Base-by-base conservation (phyloP, 371 early-diverging fungal genomes). In the Coemansia sp. region DNA sequence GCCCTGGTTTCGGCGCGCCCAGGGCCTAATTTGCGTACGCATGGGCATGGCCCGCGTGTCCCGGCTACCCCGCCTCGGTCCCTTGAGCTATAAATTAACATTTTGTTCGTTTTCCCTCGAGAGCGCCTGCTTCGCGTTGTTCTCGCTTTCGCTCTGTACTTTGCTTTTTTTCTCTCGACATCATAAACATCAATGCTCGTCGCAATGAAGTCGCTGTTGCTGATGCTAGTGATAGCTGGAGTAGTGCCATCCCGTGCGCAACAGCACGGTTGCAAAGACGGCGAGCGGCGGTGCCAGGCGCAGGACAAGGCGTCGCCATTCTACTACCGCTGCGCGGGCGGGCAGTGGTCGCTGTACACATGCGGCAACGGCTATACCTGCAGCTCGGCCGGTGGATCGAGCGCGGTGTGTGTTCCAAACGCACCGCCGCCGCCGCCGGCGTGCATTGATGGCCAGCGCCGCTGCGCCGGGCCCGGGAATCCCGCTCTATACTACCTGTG, bases 341-440 rank as follows among this genome's bases (percentile, higher is more conserved):
- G 60, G n/a, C 45, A 53, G 50, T 72, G 72, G 72, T 43, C 39
- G 33, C 63, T 68, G 30, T 72, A 59, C 54, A 72, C 68, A 6
- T 72, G 72, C 56, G 72, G 72, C 42, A 59, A 59, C 38, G 68
- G 72, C 20, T 67, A 55, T 48, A 42, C 59, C 20, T 71, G 72
- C 48, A 45, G 53, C 39, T 12, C 48, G 2, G 50, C 30, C n/a
- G 51, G 43, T 8, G 65, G 58, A 45, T 42, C 54, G 6, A 31
- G 48, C 20, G 57, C 64, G 7, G 30, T 40, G 26, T 68, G 68
- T 20, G 41, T 63, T 30, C 41, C 63, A 14, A 45, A 34, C 7
- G 20, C 20, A 47, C 34, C 55, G 11, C 31, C 65, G 5, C 59
- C 62, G 8, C 62, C 50, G 30, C 66, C 66, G 26, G 48, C 33